Conservation (phyloP, 1,139 yeast genomes). For the Hansenula lynferdii region DNA sequence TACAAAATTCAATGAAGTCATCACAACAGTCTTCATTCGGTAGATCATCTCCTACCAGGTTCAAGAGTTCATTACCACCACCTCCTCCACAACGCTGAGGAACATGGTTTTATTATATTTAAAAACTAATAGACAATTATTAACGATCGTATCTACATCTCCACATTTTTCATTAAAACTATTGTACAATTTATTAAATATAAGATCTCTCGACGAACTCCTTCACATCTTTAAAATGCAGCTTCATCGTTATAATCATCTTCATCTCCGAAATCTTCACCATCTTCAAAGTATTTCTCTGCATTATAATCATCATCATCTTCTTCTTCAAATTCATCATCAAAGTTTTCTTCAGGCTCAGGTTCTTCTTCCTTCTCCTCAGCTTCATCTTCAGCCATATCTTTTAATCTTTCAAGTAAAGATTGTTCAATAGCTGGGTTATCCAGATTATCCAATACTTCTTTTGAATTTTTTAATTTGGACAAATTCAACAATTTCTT, state of each 20-base stretch:
- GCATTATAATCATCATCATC: conserved; percentile 75
- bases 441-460: conserved; percentile 23
- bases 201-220: too few relatives aligned
- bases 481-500: conserved; percentile 49
- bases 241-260: conserved; percentile 59
- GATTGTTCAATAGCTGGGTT: conserved; percentile 34
- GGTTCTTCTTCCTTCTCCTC: conserved; percentile 37
- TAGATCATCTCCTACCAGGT: conserved; percentile 10
- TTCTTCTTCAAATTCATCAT: conserved; percentile 75
- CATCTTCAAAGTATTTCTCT: conserved; percentile 64
- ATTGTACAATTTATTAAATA: background rate
- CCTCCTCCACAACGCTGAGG: conserved; percentile 7
- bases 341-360: conserved; percentile 43
- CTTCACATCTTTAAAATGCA: conserved; percentile 65
- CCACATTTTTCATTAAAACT: background rate
- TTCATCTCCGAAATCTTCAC: conserved; percentile 45
- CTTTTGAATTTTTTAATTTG: conserved; percentile 33
- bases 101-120: too few relatives aligned
- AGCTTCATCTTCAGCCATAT: conserved; percentile 54
- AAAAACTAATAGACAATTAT: conserved; percentile 1
- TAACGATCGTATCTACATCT: too few relatives aligned
- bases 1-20: conserved; percentile 4
- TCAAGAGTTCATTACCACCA: conserved; percentile 18
- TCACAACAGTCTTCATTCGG: conserved; percentile 1
- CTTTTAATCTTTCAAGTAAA: conserved; percentile 55